phyloP scores from a whole-genome alignment of 805 yeast species.

The Ogataea wickerhamii region DNA sequence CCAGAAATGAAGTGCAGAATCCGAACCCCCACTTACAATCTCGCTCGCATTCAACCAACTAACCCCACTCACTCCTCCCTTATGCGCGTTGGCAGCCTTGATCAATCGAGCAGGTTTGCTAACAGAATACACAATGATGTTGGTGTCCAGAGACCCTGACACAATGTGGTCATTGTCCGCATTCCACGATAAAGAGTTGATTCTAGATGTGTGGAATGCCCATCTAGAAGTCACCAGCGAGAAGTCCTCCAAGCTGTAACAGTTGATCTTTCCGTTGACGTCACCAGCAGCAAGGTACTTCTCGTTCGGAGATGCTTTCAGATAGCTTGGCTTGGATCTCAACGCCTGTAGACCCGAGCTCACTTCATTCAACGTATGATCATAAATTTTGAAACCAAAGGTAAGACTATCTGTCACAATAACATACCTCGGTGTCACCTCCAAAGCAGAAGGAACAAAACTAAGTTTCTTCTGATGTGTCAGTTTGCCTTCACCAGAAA shows the following conservation, averaged over 20 bases:
- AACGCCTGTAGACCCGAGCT: constrained; percentile 34
- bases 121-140: constrained; percentile 75
- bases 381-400: constrained; percentile 40
- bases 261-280: constrained; percentile 76
- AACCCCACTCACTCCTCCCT: constrained; percentile 77
- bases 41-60: constrained; percentile 55
- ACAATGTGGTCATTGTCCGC: constrained; percentile 67
- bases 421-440: constrained; percentile 38
- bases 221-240: constrained; percentile 78
- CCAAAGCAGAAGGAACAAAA: constrained; percentile 45
- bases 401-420: constrained; percentile 48
- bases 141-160: constrained; percentile 82
- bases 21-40: constrained; percentile 72
- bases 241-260: constrained; percentile 55
- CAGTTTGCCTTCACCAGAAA: constrained; percentile 30
- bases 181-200: constrained; percentile 77
- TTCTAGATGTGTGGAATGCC: constrained; percentile 90
- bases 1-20: constrained; percentile 81
- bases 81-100: constrained; percentile 77
- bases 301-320: constrained; percentile 70
- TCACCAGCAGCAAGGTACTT: constrained; percentile 80
- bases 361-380: constrained; percentile 15
- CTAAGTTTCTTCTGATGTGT: constrained; percentile 30
- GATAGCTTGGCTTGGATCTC: constrained; percentile 59
- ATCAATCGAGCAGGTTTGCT: constrained; percentile 72